Conservation (phyloP, 805 yeast genomes). For the Osmozyma mogii region DNA sequence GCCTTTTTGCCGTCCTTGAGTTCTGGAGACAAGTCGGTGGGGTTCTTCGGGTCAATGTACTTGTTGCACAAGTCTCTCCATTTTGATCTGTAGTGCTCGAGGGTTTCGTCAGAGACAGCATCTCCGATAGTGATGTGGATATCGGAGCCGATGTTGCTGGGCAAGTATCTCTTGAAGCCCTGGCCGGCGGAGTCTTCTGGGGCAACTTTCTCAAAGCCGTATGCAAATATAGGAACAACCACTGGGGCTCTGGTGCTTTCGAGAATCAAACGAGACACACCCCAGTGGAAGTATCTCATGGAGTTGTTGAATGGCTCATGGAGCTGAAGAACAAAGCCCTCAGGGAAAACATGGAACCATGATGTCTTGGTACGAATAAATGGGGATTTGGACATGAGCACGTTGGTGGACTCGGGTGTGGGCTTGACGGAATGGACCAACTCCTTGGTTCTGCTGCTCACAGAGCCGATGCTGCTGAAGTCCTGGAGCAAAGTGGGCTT, state of each 20-base stretch:
- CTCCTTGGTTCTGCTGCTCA: constrained; percentile 5
- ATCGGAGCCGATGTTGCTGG: constrained; percentile 58
- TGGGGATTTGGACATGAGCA: constrained; percentile 38
- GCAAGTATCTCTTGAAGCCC: constrained; percentile 50
- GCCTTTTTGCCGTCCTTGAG: constrained; percentile 61
- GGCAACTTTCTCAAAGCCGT: constrained; percentile 80
- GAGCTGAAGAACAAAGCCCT: constrained; percentile 84
- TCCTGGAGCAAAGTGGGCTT: constrained; percentile 34
- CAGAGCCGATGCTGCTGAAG: constrained; percentile 14
- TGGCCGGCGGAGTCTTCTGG: constrained; percentile 64
- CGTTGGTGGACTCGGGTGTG: constrained; percentile 19
- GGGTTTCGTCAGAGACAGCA: constrained; percentile 51
- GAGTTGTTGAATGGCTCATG: constrained; percentile 74
- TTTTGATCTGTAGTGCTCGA: constrained; percentile 53
- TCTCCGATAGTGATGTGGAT: constrained; percentile 67
- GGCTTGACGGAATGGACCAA: constrained; percentile 20
- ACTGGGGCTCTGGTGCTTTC: constrained; percentile 82
- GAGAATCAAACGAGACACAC: constrained; percentile 72
- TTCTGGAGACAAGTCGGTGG: constrained; percentile 53
- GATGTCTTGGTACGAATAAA: constrained; percentile 57
- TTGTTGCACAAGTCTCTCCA: constrained; percentile 62
- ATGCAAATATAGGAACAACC: constrained; percentile 75
- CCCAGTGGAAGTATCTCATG: constrained; percentile 96
- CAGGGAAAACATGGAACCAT: constrained; percentile 95
- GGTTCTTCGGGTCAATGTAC: constrained; percentile 42